These are phyloP conservation scores for Hymenochaete sp. DNA, from an alignment of 1,284 basidiomycete genomes.

Conservation along the genomic window DNA sequence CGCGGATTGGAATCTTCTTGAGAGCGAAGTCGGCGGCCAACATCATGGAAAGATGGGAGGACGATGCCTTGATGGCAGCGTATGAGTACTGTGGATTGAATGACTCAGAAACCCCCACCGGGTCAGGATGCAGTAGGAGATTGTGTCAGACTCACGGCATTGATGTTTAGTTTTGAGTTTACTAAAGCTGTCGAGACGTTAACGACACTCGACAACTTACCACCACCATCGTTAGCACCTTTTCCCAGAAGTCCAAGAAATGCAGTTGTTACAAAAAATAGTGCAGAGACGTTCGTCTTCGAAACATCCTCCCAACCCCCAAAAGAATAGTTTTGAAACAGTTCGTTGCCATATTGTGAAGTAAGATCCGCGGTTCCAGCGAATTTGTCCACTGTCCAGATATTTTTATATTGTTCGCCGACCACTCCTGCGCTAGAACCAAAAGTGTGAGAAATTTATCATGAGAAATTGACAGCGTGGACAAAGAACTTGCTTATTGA, in stretches of 20 bases:
- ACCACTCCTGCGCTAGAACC: constrained; percentile 55
- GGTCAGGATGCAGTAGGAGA: constrained; percentile 62
- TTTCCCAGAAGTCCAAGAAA: constrained; percentile 68
- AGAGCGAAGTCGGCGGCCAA: constrained; percentile 29
- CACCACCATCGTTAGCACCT: constrained; percentile 50
- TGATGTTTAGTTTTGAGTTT: too few relatives aligned
- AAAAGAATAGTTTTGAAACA: constrained; percentile 60
- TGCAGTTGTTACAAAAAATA: constrained; percentile 67
- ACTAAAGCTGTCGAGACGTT: too few relatives aligned
- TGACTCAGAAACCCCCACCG: constrained; percentile 66
- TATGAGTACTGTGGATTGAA: constrained; percentile 24
- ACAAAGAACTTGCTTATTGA: constrained; percentile 55
- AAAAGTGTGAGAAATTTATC: background rate
- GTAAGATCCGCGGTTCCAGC: constrained; percentile 51
- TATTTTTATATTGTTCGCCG: constrained; percentile 50
- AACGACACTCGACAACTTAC: constrained; percentile 49
- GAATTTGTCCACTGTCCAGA: constrained; percentile 48
- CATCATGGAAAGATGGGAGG: constrained; percentile 24
- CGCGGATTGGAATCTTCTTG: constrained; percentile 26
- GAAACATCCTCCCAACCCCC: constrained; percentile 55
- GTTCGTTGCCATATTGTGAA: constrained; percentile 51
- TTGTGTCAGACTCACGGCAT: too few relatives aligned
- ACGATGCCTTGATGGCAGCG: constrained; percentile 25
- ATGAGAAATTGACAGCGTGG: background rate
- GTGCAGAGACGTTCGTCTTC: constrained; percentile 57